Conservation (phyloP, 176 grass and related monocot genomes). For the Saccharum officinarum region DNA sequence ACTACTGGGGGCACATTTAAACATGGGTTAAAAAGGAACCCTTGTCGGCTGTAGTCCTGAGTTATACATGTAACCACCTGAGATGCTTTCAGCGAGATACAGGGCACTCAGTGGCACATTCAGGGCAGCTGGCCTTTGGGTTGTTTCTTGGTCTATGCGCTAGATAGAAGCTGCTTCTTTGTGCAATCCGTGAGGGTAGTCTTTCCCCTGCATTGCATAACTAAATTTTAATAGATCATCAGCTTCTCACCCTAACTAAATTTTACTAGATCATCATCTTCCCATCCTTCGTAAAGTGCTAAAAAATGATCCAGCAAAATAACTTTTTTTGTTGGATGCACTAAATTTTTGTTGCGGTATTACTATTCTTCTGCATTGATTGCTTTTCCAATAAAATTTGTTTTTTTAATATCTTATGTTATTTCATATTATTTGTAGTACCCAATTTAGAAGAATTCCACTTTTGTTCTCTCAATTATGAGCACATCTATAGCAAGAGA, state of each 20-base stretch:
- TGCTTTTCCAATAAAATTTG: not conserved
- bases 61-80: not conserved
- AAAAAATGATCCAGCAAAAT: not conserved
- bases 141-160: not conserved
- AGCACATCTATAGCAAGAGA: not conserved
- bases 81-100: not conserved
- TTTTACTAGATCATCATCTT: not conserved
- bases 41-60: not conserved
- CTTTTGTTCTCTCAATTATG: not conserved
- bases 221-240: not conserved
- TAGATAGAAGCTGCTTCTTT: not conserved
- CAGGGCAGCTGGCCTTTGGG: not conserved
- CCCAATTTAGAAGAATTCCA: not conserved
- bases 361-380: constrained; percentile 10
- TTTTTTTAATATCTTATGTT: not conserved
- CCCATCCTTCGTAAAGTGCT: not conserved
- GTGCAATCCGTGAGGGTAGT: not conserved
- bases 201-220: not conserved
- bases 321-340: not conserved
- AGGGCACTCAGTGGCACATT: not conserved
- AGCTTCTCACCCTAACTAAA: constrained; percentile 3
- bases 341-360: not conserved
- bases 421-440: constrained; percentile 2
- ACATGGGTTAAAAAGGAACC: not conserved
- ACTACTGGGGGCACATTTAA: not conserved